Base-by-base conservation (phyloP, 2,329 filamentous ascomycete species). In the Zasmidium angulare region DNA sequence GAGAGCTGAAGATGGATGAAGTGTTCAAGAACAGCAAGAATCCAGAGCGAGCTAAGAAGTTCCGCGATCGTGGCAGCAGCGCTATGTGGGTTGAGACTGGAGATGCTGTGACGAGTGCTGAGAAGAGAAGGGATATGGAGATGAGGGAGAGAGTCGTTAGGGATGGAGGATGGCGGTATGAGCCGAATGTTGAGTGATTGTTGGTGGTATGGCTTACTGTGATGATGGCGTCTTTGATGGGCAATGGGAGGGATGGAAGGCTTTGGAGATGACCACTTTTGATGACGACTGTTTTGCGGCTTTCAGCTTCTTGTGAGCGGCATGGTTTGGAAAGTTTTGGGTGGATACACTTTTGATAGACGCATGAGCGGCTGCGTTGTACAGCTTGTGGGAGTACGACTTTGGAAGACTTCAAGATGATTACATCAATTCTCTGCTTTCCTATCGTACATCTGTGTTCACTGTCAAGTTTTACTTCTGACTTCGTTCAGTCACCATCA, bases 1-100 rank as follows among this genome's bases (percentile, higher is more conserved):
- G 85, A 11, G 90, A 92, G 12, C 81, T 99, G 65, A 91, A 91
- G 70, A 95, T 99, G 88, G 96, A 99, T 70, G 93, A 98, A 72
- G 92, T 97, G 29, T 99, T 99, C 77, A 89, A 84, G 76, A 72
- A 66, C 54, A 68, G 66, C 46, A 91, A 92, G 74, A 93, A 89
- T 75, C 92, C 92, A 74, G 91, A 93, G 57, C 81, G 89, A 64
- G 86, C 90, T 74, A 90, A 90, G 79, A 90, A 91, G 71, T 98
- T 97, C 82, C 86, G 96, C 19, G 88, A 90, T 53, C 85, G 95
- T 57, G 97, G 93, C 3, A 96, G 91, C 68, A 96, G 91, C 76
- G 96, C 96, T 36, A 96, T 96, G 77, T 99, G 95, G 95, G 85
- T 70, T 84, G 90, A 56, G 81, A 88, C 62, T 23, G 72, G 73